Evolutionary conservation across 805 yeast species (phyloP).

Genomic region (Saccharomycopsis sp.): DNA sequence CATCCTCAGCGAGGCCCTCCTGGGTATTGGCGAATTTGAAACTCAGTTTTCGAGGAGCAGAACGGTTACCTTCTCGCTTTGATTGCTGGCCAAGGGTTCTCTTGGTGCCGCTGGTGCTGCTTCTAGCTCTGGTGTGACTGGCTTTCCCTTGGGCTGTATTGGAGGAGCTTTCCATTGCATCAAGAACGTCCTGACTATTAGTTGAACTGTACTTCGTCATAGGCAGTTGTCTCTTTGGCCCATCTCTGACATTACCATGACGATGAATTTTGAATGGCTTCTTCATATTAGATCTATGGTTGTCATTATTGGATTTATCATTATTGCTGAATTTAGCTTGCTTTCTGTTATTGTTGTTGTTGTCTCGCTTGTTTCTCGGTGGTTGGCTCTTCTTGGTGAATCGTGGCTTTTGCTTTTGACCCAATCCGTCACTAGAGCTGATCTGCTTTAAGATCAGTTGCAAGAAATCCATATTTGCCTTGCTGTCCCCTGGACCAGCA

Average conservation of each 20-base stretch:
- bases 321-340: too few relatives aligned
- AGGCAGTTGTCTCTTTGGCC: neutral
- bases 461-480: slow-evolving; percentile 4
- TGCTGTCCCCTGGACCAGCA: neutral
- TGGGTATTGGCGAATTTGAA: too few relatives aligned
- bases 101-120: neutral
- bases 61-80: neutral
- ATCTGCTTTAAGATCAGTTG: slow-evolving; percentile 1
- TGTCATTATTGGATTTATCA: neutral
- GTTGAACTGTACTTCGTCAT: neutral
- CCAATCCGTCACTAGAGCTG: too few relatives aligned
- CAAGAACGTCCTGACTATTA: neutral
- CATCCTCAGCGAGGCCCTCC: neutral
- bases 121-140: slow-evolving; percentile 1
- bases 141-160: neutral
- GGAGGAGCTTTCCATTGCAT: slow-evolving; percentile 1
- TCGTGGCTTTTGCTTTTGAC: too few relatives aligned
- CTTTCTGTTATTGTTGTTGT: too few relatives aligned
- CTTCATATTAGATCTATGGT: neutral
- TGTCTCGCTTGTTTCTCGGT: neutral
- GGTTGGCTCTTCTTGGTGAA: neutral
- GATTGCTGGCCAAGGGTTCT: neutral
- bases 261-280: slow-evolving; percentile 8
- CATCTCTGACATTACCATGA: neutral
- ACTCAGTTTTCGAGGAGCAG: neutral